phyloP scores from a whole-genome alignment of 2,329 filamentous ascomycete species.

The Fusarium buharicum region DNA sequence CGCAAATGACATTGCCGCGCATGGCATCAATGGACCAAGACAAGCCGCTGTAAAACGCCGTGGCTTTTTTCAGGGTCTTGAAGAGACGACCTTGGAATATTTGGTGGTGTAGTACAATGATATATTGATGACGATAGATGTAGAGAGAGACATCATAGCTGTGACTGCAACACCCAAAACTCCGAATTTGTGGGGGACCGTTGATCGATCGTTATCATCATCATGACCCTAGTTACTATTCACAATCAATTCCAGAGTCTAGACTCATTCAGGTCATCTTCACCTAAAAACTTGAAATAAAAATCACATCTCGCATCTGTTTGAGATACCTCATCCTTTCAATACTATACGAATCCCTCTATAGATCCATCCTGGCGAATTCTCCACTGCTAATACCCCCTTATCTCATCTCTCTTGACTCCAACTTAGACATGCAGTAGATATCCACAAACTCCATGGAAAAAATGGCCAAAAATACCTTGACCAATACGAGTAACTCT shows the following conservation, averaged over 20 bases:
- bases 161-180: not conserved
- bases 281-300: constrained; percentile 18
- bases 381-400: constrained; percentile 9
- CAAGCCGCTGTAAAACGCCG: constrained; percentile 11
- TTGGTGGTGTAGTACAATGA: not conserved
- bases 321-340: constrained; percentile 25
- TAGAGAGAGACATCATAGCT: not conserved
- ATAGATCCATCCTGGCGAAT: constrained; percentile 9
- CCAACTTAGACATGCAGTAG: not conserved
- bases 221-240: not conserved
- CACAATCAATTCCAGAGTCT: not conserved
- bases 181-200: constrained; percentile 2
- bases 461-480: constrained; percentile 2
- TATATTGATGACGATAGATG: constrained; percentile 1
- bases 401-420: constrained; percentile 12
- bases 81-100: not conserved
- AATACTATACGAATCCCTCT: not conserved
- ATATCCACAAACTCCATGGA: not conserved
- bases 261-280: not conserved
- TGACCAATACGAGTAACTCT: too few species aligned
- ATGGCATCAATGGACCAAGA: constrained; percentile 13
- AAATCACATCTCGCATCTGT: constrained; percentile 32
- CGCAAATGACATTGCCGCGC: constrained; percentile 10
- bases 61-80: constrained; percentile 26
- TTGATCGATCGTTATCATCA: constrained; percentile 14